phyloP scores from a whole-genome alignment of 352 stramenopile species.

The Globisporangium spiculum region DNA sequence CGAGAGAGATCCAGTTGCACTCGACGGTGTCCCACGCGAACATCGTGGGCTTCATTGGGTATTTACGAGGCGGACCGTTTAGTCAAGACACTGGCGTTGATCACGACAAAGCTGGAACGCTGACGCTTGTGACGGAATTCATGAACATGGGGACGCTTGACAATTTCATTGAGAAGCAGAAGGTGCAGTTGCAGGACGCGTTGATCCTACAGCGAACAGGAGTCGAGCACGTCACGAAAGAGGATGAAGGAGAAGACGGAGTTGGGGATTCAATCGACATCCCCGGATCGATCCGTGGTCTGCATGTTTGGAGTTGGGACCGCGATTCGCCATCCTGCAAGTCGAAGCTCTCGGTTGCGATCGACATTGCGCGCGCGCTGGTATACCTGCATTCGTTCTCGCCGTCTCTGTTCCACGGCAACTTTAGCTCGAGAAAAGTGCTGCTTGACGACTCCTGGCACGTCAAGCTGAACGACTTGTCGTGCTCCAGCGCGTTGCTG shows the following conservation, averaged over 20 bases:
- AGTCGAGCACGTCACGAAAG: not conserved
- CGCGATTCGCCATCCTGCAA: slow-evolving; percentile 23
- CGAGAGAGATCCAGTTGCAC: slow-evolving; percentile 51
- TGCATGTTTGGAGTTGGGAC: slow-evolving; percentile 26
- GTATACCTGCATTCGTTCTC: slow-evolving; percentile 49
- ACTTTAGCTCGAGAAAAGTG: slow-evolving; percentile 44
- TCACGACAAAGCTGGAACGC: not conserved
- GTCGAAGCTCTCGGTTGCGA: slow-evolving; percentile 39
- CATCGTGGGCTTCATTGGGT: slow-evolving; percentile 63
- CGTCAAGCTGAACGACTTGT: slow-evolving; percentile 44
- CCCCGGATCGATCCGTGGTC: not conserved
- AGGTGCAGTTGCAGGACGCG: slow-evolving; percentile 17
- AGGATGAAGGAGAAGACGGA: not conserved
- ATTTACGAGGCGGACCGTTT: slow-evolving; percentile 13
- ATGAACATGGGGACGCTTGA: slow-evolving; percentile 38
- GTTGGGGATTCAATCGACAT: not conserved
- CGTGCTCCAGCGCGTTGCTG: slow-evolving; percentile 36
- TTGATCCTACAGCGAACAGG: slow-evolving; percentile 10
- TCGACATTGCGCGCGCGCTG: slow-evolving; percentile 36
- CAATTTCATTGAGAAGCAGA: slow-evolving; percentile 33
- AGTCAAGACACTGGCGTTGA: not conserved
- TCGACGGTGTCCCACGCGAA: slow-evolving; percentile 62
- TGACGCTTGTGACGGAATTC: slow-evolving; percentile 42
- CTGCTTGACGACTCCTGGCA: slow-evolving; percentile 36
- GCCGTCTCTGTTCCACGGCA: slow-evolving; percentile 36